Evolutionary conservation across 2,329 filamentous ascomycete species (phyloP).

Genomic region (Didymella glomerata): DNA sequence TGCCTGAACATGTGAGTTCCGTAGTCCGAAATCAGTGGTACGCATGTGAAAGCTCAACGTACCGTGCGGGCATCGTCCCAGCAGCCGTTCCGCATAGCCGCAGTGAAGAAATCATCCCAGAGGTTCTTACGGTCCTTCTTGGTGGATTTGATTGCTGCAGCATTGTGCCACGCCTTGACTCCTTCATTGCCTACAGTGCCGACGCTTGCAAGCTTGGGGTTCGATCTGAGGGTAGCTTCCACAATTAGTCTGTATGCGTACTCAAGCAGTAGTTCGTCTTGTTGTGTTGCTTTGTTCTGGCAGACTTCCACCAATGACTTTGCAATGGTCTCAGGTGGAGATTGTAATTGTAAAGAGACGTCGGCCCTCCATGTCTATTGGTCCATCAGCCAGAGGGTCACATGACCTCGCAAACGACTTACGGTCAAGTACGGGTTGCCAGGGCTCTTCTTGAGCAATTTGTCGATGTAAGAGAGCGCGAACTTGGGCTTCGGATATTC

Average conservation of each 20-base stretch:
- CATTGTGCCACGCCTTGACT: conserved; percentile 42
- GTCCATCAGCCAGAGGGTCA: conserved; percentile 5
- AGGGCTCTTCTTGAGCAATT: conserved; percentile 48
- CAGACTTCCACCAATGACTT: conserved; percentile 30
- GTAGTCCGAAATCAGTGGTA: neutral
- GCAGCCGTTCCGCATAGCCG: conserved; percentile 41
- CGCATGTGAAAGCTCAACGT: conserved; percentile 17
- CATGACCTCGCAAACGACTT: conserved; percentile 12
- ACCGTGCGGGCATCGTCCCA: conserved; percentile 49
- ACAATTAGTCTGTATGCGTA: conserved; percentile 39
- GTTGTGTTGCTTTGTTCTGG: conserved; percentile 33
- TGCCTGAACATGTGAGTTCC: conserved; percentile 31
- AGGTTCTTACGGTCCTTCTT: conserved; percentile 36
- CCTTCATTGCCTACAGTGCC: conserved; percentile 32
- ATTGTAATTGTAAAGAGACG: conserved; percentile 31
- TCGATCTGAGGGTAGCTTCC: conserved; percentile 28
- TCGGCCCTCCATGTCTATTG: conserved; percentile 46
- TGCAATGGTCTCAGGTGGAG: conserved; percentile 20
- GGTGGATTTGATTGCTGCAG: conserved; percentile 35
- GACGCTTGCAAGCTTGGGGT: conserved; percentile 8
- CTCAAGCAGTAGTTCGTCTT: conserved; percentile 38
- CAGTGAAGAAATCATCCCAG: conserved; percentile 40
- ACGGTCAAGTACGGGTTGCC: conserved; percentile 49
- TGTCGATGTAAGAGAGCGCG: conserved; percentile 44
- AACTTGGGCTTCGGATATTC: conserved; percentile 48